Percentiles rank a stretch among this genome's conserved stretches.
These are phyloP conservation scores for Prunus mongolica DNA, from an alignment of 306 rosid species.

Conservation along the genomic window DNA sequence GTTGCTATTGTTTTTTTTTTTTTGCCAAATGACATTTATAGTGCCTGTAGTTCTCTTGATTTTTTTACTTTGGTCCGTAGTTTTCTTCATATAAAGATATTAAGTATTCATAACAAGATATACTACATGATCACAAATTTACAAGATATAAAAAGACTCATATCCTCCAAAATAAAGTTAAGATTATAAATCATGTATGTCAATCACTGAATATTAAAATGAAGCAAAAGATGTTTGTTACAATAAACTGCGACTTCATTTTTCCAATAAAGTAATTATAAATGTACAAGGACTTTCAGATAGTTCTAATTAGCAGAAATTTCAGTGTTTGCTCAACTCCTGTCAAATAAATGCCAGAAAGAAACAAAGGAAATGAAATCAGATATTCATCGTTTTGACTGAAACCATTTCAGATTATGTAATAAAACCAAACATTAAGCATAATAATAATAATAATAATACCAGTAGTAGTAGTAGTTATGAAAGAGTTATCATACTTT, in stretches of 20 bases:
- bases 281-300: background rate
- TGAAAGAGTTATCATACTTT: too few species aligned
- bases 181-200: background rate
- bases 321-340: background rate
- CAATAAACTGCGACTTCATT: background rate
- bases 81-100: background rate
- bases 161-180: background rate
- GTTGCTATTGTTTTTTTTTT: too few species aligned
- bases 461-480: too few species aligned
- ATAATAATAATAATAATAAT: too few species aligned
- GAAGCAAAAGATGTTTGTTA: background rate
- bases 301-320: background rate
- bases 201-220: background rate
- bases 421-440: too few species aligned
- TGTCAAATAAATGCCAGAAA: background rate
- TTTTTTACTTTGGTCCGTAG: background rate
- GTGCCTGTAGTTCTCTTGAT: background rate
- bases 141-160: background rate
- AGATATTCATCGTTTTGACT: background rate
- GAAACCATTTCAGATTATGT: too few species aligned
- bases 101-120: too few species aligned
- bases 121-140: too few species aligned
- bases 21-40: background rate
- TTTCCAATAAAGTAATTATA: background rate
- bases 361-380: background rate